Percentiles rank a stretch among this genome's conserved stretches.
These are phyloP conservation scores for Tetrapisispora fleetii DNA, from an alignment of 805 yeast species.

Conservation along the genomic window DNA sequence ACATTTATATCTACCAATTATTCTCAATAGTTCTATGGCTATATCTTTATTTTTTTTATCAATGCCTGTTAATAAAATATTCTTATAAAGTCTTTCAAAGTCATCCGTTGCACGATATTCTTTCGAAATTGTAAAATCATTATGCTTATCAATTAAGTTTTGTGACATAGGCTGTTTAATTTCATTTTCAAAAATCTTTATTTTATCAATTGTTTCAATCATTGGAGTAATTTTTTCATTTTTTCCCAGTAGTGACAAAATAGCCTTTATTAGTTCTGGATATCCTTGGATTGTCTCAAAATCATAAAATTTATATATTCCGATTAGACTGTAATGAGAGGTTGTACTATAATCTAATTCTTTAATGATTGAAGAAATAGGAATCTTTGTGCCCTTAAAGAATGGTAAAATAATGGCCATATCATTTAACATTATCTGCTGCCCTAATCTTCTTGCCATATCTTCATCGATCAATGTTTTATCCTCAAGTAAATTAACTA, in stretches of 20 bases:
- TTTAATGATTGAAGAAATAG: constrained; percentile 7
- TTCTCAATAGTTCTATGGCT: constrained; percentile 14
- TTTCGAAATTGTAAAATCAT: not conserved
- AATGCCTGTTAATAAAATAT: constrained; percentile 31
- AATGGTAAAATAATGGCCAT: constrained; percentile 8
- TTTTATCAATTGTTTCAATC: not conserved
- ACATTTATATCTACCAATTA: constrained; percentile 12
- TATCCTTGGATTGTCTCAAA: not conserved
- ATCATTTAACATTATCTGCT: constrained; percentile 9
- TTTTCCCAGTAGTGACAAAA: not conserved
- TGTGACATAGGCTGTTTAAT: not conserved
- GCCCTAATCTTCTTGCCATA: constrained; percentile 9
- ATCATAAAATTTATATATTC: constrained; percentile 6
- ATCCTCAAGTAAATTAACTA: constrained; percentile 15
- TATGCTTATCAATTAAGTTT: not conserved
- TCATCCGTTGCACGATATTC: not conserved
- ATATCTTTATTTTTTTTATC: constrained; percentile 20
- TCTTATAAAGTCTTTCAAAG: constrained; percentile 2
- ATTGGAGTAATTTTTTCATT: not conserved
- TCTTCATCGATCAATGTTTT: constrained; percentile 4
- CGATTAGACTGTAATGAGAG: constrained; percentile 12
- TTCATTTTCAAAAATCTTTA: not conserved
- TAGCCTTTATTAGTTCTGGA: constrained; percentile 3
- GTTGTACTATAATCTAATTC: constrained; percentile 6
- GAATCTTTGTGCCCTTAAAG: constrained; percentile 6